Base-by-base conservation (phyloP, 2,329 filamentous ascomycete genomes). In the Hypoxylon rubiginosum region DNA sequence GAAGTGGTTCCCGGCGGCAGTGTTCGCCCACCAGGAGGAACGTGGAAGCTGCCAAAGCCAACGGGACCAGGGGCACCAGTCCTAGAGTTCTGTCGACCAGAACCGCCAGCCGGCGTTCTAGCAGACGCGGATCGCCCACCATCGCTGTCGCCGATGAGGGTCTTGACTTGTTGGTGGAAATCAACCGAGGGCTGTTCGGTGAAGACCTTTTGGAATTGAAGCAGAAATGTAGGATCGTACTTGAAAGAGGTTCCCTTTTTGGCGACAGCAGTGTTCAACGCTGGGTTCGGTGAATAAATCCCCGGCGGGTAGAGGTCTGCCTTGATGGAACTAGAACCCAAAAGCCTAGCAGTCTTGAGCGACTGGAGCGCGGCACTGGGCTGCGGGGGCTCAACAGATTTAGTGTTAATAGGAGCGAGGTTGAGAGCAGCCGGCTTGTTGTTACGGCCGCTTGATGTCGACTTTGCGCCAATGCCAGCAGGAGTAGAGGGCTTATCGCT, bases 121-220 rank as follows among this genome's bases (percentile, higher is more conserved):
- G 90, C 80, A 77, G 89, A 81, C 78, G 87, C 79, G 79, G 91
- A 83, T 81, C 92, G 82, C 53, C 84, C 81, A 64, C 87, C 86
- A 62, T 91, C 89, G 39, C 84, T 84, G 70, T 97, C 94, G 62
- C 95, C 95, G 71, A 99, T 90, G 79, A 83, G 91, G 85, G 81
- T 92, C 90, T 86, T 95, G 86, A 99, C 90, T 76, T 96, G 94
- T 71, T 91, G 86, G 76, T 97, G 92, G 88, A 97, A 99, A 76
- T 98, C 95, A 46, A 94, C 81, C 0, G 94, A 97, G 13, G 96
- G 96, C 82, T 97, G 97, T 84, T 99, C 96, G 68, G 93, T 97
- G 82, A 97, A 99, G 19, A 97, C 93, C 73, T 88, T 88, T 82
- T 97, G 93, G 86, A 99, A 99, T 78, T 99, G 96, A 30, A 99